phyloP scores from a whole-genome alignment of 345 rosid genomes.

The Brassica nigra region DNA sequence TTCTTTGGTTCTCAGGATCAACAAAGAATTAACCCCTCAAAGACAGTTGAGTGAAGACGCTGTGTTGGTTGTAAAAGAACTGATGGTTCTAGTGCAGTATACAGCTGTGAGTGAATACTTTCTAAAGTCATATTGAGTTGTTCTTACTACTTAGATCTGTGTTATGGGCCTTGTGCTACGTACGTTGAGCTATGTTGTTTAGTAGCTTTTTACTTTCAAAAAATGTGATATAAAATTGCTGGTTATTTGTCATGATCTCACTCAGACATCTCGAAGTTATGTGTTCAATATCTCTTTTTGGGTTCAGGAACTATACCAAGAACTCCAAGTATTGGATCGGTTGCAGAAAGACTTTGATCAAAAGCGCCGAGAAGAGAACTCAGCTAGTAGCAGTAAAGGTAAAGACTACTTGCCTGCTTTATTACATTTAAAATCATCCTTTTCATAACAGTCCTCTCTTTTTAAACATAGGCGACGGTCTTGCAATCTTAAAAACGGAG shows the following conservation, averaged over 20 bases:
- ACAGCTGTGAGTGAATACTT: constrained; percentile 68
- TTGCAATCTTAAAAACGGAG: constrained; percentile 63
- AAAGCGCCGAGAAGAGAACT: constrained; percentile 64
- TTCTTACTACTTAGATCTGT: constrained; percentile 5
- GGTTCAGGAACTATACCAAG: constrained; percentile 74
- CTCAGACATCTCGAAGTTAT: neutral
- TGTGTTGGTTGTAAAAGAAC: constrained; percentile 54
- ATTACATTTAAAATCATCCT: constrained; percentile 13
- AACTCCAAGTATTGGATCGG: constrained; percentile 78
- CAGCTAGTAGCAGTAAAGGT: constrained; percentile 59
- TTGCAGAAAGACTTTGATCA: constrained; percentile 74
- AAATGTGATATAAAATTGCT: no score
- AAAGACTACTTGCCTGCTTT: constrained; percentile 2
- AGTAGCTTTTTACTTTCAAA: neutral
- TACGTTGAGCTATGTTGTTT: constrained; percentile 7
- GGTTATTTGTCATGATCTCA: neutral
- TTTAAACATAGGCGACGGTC: constrained; percentile 36
- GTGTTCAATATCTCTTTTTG: constrained; percentile 38
- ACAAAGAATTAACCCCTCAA: constrained; percentile 68
- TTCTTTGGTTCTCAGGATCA: constrained; percentile 49
- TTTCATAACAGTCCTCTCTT: neutral
- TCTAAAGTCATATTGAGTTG: constrained; percentile 3
- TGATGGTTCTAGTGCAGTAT: constrained; percentile 73
- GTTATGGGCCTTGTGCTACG: constrained; percentile 42
- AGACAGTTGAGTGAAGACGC: constrained; percentile 73